Evolutionary conservation across 2,329 filamentous ascomycete species (phyloP), one percentile per base, ranked within the genome.

Genomic region (Davidsoniella neocaledoniae): DNA sequence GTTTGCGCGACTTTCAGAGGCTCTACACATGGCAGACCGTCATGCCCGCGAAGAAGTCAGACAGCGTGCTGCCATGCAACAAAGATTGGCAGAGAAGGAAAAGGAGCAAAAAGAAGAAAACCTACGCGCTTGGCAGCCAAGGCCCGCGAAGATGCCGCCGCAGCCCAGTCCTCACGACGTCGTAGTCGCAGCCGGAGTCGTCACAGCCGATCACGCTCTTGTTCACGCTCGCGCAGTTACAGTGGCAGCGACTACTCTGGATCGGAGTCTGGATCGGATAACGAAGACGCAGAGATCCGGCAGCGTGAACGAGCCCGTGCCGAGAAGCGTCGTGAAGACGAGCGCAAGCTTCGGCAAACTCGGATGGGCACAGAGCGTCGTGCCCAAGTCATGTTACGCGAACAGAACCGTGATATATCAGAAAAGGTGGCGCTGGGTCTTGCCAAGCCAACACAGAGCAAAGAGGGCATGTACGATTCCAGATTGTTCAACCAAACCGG

Each of bases 401-500:
- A 96, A 64, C 90, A 96, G 63, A 88, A 94, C 62, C 85, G 91
- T 57, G 91, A 98, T 63, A 94, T 98, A 46, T 91, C 85, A 1
- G 91, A 98, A 62, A 96, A 95, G 69, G 85, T 98, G 33, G 91
- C 91, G 1, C 74, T 98, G 5, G 91, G 91, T 3, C 68, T 96
- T 45, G 91, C 91, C 5, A 98, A 96, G 64, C 91, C 91, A 2
- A 95, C 91, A 3, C 83, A 91, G 61, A 84, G 81, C 46, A 82
- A 82, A 50, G 91, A 98, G 64, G 81, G 84, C 21, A 96, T 96
- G 91, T 98, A 93, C 68, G 91, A 98, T 67, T 93, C 87, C 2
- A 75, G 91, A 39, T 68, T 98, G 26, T 98, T 98, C 67, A 95
- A 96, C 66, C 86, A 94, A 66, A 83, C 80, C 5, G 88, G 83